Base-by-base conservation (phyloP, 2,329 filamentous ascomycete genomes). In the Myrmaecium sp. region DNA sequence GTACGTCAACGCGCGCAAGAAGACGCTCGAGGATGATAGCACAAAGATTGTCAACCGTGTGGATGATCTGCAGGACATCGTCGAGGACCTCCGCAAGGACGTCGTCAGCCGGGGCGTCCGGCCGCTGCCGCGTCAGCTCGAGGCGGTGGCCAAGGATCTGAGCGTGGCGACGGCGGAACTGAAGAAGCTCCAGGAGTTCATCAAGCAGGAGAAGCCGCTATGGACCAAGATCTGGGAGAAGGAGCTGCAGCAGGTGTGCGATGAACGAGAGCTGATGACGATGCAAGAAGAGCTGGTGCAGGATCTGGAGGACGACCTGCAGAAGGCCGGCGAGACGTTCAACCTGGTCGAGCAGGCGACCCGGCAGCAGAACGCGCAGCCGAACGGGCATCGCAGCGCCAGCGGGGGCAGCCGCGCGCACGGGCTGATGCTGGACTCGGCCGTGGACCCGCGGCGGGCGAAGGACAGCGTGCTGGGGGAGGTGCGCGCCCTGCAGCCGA, bases 151-250 rank as follows among this genome's bases (percentile, higher is more conserved):
- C 37, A 91, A 89, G 54, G 86, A 95, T 41, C 83, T 98, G 35
- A 72, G 74, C 25, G 56, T 64, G 29, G 73, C 89, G 17, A 78
- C 74, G 25, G 75, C 82, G 44, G 84, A 94, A 44, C 70, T 98
- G 35, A 89, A 81, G 65, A 84, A 80, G 56, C 76, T 98, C 66
- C 80, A 93, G 47, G 84, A 93, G 10, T 92, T 79, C 58, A 69
- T 98, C 57, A 75, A 74, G 41, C 69, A 71, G 24, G 89, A 98
- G 64, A 93, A 93, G 52, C 89, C 89, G 0, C 64, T 94, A 31
- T 98, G 89, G 86, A 94, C 83, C 29, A 94, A 94, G 68, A 92
- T 95, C 36, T 98, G 89, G 89, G 86, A 95, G 66, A 84, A 91
- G 55, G 84, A 95, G 51, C 62, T 98, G 23, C 82, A 95, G 51